Evolutionary conservation across 1,139 yeast species (phyloP), one percentile per base, ranked within the genome.

Genomic region (Magnusiomyces suaveolens): DNA sequence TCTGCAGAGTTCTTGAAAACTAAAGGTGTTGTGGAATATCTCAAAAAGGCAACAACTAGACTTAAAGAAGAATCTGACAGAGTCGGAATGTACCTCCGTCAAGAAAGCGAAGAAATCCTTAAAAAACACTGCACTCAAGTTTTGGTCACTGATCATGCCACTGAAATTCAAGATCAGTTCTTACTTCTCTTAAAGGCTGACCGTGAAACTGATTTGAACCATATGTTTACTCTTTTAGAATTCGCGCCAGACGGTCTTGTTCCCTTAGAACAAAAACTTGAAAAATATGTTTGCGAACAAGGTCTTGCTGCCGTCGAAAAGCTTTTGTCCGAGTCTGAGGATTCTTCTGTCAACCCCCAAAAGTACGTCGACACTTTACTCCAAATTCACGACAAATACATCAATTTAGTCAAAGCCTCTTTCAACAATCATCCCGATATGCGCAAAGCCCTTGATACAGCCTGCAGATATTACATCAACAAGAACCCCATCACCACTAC

Each of bases 1-100:
- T 82, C 95, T 51, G 73, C 75, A 24, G 76, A 76, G 52, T 89
- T 82, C 66, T 74, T 92, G 60, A 71, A 78, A 3, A 79, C 80
- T 46, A 86, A 88, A 68, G 85, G 89, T 62, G 95, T 90, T 52
- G 92, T 90, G 43, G 96, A 88, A 66, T 92, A 92, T 71, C 84
- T 92, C 81, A 82, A 80, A 61, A 87, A 85, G 68, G 95, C 96
- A 52, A 90, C 87, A 64, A 76, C 80, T 50, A 77, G 97, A 60
- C 80, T 92, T 51, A 79, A 80, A 43, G 96, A 89, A 67, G 98
- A 92, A 70, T 80, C 84, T 56, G 79, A 83, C 51, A 77, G 95
- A 52, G 82, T 92, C 58, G 84, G 83, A 58, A 78, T 84, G 67
- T 86, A 86, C 65, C 76, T 89, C 68, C 96, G 90, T 69, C 95